Conservation (phyloP, 139 green algal species). For the Coccomyxa sp. region DNA sequence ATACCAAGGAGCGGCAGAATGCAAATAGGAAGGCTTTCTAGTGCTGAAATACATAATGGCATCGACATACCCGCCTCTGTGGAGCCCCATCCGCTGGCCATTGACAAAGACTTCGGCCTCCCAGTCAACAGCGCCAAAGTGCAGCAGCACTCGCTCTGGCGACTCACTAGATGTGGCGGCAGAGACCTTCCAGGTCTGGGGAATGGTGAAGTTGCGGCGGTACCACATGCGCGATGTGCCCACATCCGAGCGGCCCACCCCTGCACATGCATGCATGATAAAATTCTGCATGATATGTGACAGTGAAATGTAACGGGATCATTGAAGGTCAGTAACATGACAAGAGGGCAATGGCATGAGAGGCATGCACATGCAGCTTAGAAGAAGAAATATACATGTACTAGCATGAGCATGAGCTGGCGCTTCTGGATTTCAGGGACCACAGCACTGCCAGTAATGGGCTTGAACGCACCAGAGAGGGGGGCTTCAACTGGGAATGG, state of each 20-base stretch:
- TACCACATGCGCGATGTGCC: slow-evolving; percentile 9
- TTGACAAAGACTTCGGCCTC: slow-evolving; percentile 15
- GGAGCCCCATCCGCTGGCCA: background rate
- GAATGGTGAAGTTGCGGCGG: slow-evolving; percentile 19
- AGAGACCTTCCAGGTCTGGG: background rate
- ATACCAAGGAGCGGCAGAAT: background rate
- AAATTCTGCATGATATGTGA: background rate
- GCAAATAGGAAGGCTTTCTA: background rate
- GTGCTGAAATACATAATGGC: too few species aligned
- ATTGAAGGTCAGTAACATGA: too few species aligned
- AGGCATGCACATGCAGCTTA: too few species aligned
- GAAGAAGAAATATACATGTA: too few species aligned
- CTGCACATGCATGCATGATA: background rate
- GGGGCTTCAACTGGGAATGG: slow-evolving; percentile 21
- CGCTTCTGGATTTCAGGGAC: too few species aligned
- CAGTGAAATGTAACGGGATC: too few species aligned
- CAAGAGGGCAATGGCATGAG: too few species aligned
- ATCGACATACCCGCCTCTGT: slow-evolving; percentile 11
- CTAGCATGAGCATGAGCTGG: too few species aligned
- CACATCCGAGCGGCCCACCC: background rate
- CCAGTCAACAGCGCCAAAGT: slow-evolving; percentile 26
- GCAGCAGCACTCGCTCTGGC: slow-evolving; percentile 9
- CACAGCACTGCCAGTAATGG: too few species aligned
- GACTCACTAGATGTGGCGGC: background rate
- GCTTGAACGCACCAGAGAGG: slow-evolving; percentile 12